Percentiles rank a stretch among this genome's conserved stretches.
Conservation (phyloP, 164 flowering plant species). For the Paratinospora sagittata region DNA sequence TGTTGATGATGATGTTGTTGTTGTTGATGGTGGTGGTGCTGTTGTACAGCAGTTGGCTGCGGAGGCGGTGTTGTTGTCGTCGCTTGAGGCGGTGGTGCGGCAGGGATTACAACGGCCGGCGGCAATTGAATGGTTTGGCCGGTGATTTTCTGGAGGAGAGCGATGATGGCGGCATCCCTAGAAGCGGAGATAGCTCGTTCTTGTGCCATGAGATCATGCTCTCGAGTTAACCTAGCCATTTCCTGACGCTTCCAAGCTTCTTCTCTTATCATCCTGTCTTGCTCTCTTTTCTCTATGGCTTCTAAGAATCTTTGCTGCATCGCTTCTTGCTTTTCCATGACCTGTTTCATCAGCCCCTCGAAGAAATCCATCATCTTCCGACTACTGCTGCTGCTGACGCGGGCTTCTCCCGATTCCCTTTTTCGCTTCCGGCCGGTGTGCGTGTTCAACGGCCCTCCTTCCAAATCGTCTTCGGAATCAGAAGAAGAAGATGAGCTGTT, state of each 20-base stretch:
- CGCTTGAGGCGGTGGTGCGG: slow-evolving; percentile 15
- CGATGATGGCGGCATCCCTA: slow-evolving; percentile 56
- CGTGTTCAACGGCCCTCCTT: slow-evolving; percentile 20
- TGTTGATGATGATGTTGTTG: slow-evolving; percentile 18
- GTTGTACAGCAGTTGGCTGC: slow-evolving; percentile 14
- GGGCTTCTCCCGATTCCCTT: slow-evolving; percentile 19
- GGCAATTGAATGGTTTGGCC: slow-evolving; percentile 43
- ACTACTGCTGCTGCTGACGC: slow-evolving; percentile 15
- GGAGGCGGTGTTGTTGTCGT: slow-evolving; percentile 17
- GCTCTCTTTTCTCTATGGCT: slow-evolving; percentile 66
- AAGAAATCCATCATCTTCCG: slow-evolving; percentile 48
- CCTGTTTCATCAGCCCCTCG: slow-evolving; percentile 57
- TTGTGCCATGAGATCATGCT: slow-evolving; percentile 57
- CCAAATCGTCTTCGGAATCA: slow-evolving; percentile 29
- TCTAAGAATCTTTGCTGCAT: slow-evolving; percentile 63
- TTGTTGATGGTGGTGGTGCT: slow-evolving; percentile 18
- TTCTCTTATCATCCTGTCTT: slow-evolving; percentile 58
- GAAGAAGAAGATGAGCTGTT: slow-evolving; percentile 37
- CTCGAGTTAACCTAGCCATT: slow-evolving; percentile 44
- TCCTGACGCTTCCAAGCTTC: slow-evolving; percentile 78
- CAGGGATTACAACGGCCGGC: slow-evolving; percentile 2
- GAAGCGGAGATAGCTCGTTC: slow-evolving; percentile 63
- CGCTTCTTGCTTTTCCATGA: slow-evolving; percentile 66
- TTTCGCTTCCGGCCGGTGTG: slow-evolving; percentile 34
- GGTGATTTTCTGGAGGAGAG: slow-evolving; percentile 57